Evolutionary conservation across 2,329 filamentous ascomycete genomes (phyloP), one percentile per base, ranked within the genome.

Genomic region (Pyrenochaeta sp.): DNA sequence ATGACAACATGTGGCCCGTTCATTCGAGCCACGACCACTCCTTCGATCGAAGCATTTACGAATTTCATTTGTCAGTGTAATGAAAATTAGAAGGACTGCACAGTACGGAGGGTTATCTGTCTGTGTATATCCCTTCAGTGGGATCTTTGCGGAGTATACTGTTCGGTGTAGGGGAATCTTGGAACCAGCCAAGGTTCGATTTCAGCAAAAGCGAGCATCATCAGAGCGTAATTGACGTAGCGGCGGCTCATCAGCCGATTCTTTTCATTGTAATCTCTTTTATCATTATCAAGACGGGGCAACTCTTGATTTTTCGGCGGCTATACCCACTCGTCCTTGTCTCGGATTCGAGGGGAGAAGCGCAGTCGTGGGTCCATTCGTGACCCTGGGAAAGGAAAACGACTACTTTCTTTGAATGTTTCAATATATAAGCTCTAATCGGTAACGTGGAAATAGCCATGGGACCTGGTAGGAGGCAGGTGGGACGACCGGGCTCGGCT

Each of bases 21-120:
- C 52, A 68, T 67, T 72, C 56, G 65, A 70, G 72, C 68, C 68
- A 73, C 69, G 71, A 68, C 58, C 67, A 59, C 48, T 59, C 39
- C 37, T 67, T 73, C 67, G 61, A 69, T 75, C 57, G 52, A 54
- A 46, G 59, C 45, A 56, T 46, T 72, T 53, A 77, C 72, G 75
- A 77, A 71, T 75, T 71, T 72, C 69, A 59, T 77, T 67, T 77
- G 72, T 75, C 46, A 60, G 34, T 42, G 40, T 56, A 59, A 66
- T 52, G 61, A 65, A 39, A 48, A 62, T 56, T 51, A 73, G 62
- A 53, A 59, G 43, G 49, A 57, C 60, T 58, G 37, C 50, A 62
- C 59, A 61, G 50, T 61, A 56, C 50, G 42, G 58, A 30, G 47
- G 50, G 49, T 45, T 50, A 45, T 51, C 56, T 59, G 51, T 64